Base-by-base conservation (phyloP, 1,139 yeast genomes). In the Suzukiozyma palmioleophila region DNA sequence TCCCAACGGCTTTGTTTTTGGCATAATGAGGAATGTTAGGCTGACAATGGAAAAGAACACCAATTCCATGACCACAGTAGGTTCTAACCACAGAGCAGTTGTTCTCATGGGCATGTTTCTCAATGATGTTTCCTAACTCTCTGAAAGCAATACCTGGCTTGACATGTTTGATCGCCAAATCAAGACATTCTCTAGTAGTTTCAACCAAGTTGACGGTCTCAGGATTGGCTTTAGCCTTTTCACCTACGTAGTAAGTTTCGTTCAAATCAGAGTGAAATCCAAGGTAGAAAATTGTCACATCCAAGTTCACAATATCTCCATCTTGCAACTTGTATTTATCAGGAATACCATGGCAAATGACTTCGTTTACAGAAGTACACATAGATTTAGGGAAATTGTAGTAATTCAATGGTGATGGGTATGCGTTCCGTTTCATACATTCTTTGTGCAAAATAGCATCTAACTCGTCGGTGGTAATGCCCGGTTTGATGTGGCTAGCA, bases 241-340 rank as follows among this genome's bases (percentile, higher is more conserved):
- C 96, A 10, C 98, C 98, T 21, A 94, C 96, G 57, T 92, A 94
- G 62, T 90, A 92, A 1, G 98, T 94, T 63, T 92, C 98, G 61
- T 94, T 94, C 59, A 94, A 70, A 62, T 94, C 99, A 3, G 96
- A 84, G 64, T 94, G 97, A 66, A 81, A 79, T 1, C 98, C 98
- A 51, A 84, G 79, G 61, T 84, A 79, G 66, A 75, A 92, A 40
- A 94, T 63, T 3, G 96, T 75, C 37, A 94, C 88, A 59, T 94
- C 99, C 49, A 94, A 68, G 59, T 94, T 94, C 48, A 94, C 74
- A 50, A 94, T 92, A 59, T 94, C 99, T 39, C 99, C 98, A 53
- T 92, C 97, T 59, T 87, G 67, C 46, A 94, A 72, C 31, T 79
- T 80, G 40, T 90, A 77, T 64, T 85, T 75, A 61, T 94, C 98